Base-by-base conservation (phyloP, 139 green algal species). In the Yamagishiella unicocca region DNA sequence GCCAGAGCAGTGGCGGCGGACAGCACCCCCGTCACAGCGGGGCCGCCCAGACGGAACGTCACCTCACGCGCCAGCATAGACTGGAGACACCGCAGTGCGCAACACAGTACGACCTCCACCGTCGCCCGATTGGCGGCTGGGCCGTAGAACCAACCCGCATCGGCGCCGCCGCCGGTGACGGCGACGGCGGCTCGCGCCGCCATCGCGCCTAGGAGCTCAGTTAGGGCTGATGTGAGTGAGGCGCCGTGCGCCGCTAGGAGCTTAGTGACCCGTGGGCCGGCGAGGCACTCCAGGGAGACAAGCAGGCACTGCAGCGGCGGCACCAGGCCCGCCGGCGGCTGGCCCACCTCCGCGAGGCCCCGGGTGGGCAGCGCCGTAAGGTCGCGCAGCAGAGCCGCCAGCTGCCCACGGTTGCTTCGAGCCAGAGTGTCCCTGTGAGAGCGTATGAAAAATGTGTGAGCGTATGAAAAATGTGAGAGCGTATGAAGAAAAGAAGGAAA, bases 261-360 rank as follows among this genome's bases (percentile, higher is more conserved):
- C 62, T 27, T 46, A 1, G 62, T 40, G 7, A 37, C 62, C 3
- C 79, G 61, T 33, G 79, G 62, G 42, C 62, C 62, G n/a, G 4
- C 35, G n/a, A 66, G 42, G 42, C 62, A 53, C 79, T 85, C 79
- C n/a, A 85, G 79, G 40, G 21, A 33, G 10, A 66, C 21, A 42
- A 85, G 62, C 61, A 85, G 79, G 79, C 79, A 85, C 2, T 85
- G 79, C 42, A 85, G 79, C n/a, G 42, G 79, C 42, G 79, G 62
- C 42, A 85, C 6, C 19, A 76, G 62, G 19, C 33, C 22, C 2
- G n/a, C 58, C 17, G 19, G 75, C 27, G 19, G 73, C 37, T 37
- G 19, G 3, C 53, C 22, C 40, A 40, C 33, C 35, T 35, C 29
- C 45, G 7, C 22, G 21, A 64, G 72, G 4, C 33, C 8, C 21